These are phyloP conservation scores for Aspergillus intermedius DNA, from an alignment of 2,329 filamentous ascomycete species.

Conservation along the genomic window DNA sequence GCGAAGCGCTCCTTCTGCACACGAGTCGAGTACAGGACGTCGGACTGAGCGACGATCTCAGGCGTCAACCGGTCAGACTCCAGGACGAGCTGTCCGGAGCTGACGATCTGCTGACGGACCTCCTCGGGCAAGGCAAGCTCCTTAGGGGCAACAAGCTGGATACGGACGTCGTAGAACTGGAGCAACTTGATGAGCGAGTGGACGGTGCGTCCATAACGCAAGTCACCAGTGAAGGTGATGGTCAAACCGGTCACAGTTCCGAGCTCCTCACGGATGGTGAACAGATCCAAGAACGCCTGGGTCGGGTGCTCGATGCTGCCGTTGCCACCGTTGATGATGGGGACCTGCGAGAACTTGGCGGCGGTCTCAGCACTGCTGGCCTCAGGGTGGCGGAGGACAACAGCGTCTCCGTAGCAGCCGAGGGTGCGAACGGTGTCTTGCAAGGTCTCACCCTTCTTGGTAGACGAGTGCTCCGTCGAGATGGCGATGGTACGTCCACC, in stretches of 20 bases:
- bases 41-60: slow-evolving; percentile 76
- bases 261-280: slow-evolving; percentile 95
- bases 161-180: slow-evolving; percentile 87
- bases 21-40: slow-evolving; percentile 94
- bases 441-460: slow-evolving; percentile 88
- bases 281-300: slow-evolving; percentile 93
- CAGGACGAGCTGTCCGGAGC: slow-evolving; percentile 67
- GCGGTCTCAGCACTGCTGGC: slow-evolving; percentile 74
- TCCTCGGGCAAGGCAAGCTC: slow-evolving; percentile 69
- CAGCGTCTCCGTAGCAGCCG: slow-evolving; percentile 86
- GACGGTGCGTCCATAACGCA: slow-evolving; percentile 87
- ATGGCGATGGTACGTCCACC: slow-evolving; percentile 81
- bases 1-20: slow-evolving; percentile 95
- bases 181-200: slow-evolving; percentile 93
- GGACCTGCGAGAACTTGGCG: slow-evolving; percentile 79
- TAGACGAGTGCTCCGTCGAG: slow-evolving; percentile 76
- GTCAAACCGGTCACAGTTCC: slow-evolving; percentile 92
- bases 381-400: slow-evolving; percentile 90
- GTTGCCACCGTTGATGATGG: slow-evolving; percentile 95
- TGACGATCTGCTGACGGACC: slow-evolving; percentile 64
- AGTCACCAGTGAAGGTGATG: slow-evolving; percentile 91
- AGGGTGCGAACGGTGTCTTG: slow-evolving; percentile 92
- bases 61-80: slow-evolving; percentile 75
- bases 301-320: slow-evolving; percentile 94
- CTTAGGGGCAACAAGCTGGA: slow-evolving; percentile 84